These are phyloP conservation scores for Citrus mangshanensis DNA, from an alignment of 345 rosid species.

Conservation along the genomic window DNA sequence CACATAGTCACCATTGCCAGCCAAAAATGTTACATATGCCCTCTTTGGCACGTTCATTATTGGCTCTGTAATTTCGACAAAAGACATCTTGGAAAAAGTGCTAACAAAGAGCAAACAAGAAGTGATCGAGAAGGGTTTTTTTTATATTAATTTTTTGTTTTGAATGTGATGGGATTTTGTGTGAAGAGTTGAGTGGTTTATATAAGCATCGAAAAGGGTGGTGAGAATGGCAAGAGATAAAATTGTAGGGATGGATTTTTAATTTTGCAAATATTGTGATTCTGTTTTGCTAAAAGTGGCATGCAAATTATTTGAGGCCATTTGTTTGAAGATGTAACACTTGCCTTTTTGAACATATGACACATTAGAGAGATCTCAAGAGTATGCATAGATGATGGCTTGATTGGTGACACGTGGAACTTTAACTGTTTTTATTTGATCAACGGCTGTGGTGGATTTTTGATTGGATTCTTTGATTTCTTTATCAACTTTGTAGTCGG, in stretches of 20 bases:
- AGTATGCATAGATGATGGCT: background rate
- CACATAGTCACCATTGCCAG: slow-evolving; percentile 58
- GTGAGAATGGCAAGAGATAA: background rate
- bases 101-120: background rate
- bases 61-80: background rate
- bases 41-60: slow-evolving; percentile 9
- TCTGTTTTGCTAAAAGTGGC: slow-evolving; percentile 11
- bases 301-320: background rate
- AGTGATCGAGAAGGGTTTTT: background rate
- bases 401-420: background rate
- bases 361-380: background rate
- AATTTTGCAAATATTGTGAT: background rate
- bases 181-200: background rate
- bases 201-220: slow-evolving; percentile 16
- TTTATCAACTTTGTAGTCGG: slow-evolving; percentile 8
- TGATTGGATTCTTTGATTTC: background rate
- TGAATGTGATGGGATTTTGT: slow-evolving; percentile 2
- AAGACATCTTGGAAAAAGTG: slow-evolving; percentile 14
- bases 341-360: slow-evolving; percentile 3
- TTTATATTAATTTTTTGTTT: background rate
- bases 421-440: background rate
- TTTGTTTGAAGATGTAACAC: slow-evolving; percentile 3
- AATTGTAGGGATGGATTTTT: background rate
- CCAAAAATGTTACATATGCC: slow-evolving; percentile 55
- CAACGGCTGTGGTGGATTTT: background rate